A percentile compares a stretch with the other conserved stretches of the same genome.
These are phyloP conservation scores for Truncatella angustata DNA, from an alignment of 2,329 filamentous ascomycete species.

Conservation along the genomic window DNA sequence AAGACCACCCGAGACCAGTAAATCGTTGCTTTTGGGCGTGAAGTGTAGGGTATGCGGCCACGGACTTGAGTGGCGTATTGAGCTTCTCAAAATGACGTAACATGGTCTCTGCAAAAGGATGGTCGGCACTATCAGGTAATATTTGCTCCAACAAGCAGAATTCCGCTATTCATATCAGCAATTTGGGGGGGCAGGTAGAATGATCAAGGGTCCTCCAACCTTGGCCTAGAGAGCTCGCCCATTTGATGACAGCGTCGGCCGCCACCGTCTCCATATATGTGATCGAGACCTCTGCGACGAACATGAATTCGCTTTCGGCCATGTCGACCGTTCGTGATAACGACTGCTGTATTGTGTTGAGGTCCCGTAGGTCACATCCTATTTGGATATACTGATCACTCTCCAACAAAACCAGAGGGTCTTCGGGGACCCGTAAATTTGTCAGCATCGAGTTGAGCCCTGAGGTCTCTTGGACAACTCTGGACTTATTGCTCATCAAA, in stretches of 20 bases:
- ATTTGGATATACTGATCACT: constrained; percentile 75
- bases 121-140: constrained; percentile 70
- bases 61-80: constrained; percentile 73
- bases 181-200: too few species aligned
- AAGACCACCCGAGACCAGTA: constrained; percentile 62
- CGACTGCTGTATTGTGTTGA: constrained; percentile 56
- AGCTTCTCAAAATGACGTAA: constrained; percentile 79
- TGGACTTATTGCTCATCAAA: constrained; percentile 71
- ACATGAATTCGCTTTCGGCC: constrained; percentile 64
- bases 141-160: constrained; percentile 89
- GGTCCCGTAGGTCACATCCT: constrained; percentile 75
- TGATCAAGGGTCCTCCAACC: constrained; percentile 53
- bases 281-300: constrained; percentile 85
- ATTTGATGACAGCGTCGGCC: constrained; percentile 72
- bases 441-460: constrained; percentile 55
- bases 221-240: constrained; percentile 70
- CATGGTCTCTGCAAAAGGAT: constrained; percentile 89
- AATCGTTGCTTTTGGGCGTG: constrained; percentile 70
- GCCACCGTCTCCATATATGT: constrained; percentile 80
- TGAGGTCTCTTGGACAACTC: constrained; percentile 62
- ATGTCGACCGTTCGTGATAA: constrained; percentile 59
- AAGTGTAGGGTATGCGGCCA: constrained; percentile 66
- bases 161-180: constrained; percentile 59
- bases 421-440: constrained; percentile 38
- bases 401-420: constrained; percentile 52